phyloP scores from a whole-genome alignment of 108 stramenopile genomes.

The Cyclotella cryptica region DNA sequence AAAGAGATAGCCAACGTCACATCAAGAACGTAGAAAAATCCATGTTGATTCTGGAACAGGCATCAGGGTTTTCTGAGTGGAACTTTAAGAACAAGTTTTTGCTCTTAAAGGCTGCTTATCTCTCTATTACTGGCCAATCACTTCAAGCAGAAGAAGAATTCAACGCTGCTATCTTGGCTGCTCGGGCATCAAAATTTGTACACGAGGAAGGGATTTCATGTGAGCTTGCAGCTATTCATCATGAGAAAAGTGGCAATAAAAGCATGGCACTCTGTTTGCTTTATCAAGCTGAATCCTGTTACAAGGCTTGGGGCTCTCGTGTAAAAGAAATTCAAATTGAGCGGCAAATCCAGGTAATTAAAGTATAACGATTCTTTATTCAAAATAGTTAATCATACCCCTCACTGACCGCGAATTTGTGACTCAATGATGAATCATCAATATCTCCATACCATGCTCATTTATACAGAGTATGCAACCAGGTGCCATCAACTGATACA shows the following conservation, averaged over 20 bases:
- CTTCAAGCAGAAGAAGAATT: constrained; percentile 10
- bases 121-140: constrained; percentile 2
- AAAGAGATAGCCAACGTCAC: constrained; percentile 2
- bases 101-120: constrained; percentile 21
- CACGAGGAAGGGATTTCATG: constrained; percentile 39
- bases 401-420: too few relatives aligned
- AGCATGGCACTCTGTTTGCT: neutral
- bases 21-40: neutral
- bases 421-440: too few relatives aligned
- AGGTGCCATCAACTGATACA: too few relatives aligned
- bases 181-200: constrained; percentile 16
- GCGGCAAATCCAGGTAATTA: neutral
- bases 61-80: neutral
- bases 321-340: constrained; percentile 12
- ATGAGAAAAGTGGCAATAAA: constrained; percentile 15
- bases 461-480: too few relatives aligned
- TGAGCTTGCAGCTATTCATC: constrained; percentile 28
- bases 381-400: neutral
- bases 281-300: constrained; percentile 22
- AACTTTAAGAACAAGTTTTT: constrained; percentile 9
- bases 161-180: constrained; percentile 14
- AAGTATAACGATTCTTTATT: neutral
- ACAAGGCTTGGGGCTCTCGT: constrained; percentile 22
- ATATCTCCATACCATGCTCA: too few relatives aligned
- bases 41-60: neutral